Evolutionary conservation across 192 early-diverging fungal species (phyloP).

Genomic region (Podila epicladia): DNA sequence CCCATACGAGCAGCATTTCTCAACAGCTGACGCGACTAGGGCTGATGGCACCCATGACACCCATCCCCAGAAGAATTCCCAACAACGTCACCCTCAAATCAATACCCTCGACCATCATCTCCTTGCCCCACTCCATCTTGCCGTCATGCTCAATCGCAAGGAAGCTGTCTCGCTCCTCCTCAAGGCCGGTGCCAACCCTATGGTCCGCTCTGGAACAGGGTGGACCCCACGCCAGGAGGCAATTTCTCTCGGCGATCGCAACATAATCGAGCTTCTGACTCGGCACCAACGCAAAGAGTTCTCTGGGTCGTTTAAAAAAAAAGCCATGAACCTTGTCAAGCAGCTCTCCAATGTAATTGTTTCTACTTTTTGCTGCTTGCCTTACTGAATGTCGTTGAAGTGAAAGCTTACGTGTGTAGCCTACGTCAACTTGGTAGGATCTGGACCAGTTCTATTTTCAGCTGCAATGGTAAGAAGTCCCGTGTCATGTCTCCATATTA

Average conservation of each 20-base stretch:
- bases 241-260: constrained; percentile 32
- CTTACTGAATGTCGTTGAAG: background rate
- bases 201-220: constrained; percentile 41
- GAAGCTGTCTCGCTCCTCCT: constrained; percentile 28
- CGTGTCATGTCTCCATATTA: background rate
- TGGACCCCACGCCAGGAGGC: constrained; percentile 49
- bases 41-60: background rate
- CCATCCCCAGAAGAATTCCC: background rate
- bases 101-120: constrained; percentile 41
- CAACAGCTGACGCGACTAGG: background rate
- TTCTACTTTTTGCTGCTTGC: background rate
- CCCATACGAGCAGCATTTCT: constrained; percentile 20
- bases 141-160: constrained; percentile 47
- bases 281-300: constrained; percentile 41
- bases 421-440: constrained; percentile 12
- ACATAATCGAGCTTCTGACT: constrained; percentile 36
- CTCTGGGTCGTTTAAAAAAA: constrained; percentile 37
- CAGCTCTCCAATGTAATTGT: constrained; percentile 26
- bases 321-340: constrained; percentile 45
- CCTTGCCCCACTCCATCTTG: constrained; percentile 38
- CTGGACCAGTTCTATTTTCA: constrained; percentile 51
- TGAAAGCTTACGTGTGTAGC: background rate
- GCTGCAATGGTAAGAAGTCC: constrained; percentile 28
- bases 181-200: constrained; percentile 38
- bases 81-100: constrained; percentile 23